Conservation (phyloP, 140 eudicot species). For the Stevia rebaudiana region DNA sequence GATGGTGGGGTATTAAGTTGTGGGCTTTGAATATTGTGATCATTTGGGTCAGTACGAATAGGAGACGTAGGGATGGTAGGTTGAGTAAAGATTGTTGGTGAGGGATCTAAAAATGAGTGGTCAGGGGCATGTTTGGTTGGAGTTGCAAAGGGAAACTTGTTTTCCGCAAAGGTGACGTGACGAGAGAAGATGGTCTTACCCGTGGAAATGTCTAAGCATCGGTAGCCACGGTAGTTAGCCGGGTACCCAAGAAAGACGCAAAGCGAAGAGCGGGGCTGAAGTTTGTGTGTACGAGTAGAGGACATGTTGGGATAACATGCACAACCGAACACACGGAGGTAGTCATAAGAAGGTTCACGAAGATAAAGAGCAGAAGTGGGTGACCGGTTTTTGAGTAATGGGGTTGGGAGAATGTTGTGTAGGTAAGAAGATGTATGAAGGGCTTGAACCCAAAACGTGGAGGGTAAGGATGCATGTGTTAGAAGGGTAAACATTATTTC, state of each 20-base stretch:
- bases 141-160: background rate
- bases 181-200: background rate
- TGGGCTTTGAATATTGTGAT: no score
- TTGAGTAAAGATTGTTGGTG: background rate
- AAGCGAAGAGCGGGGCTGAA: background rate
- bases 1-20: background rate
- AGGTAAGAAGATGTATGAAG: background rate
- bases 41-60: background rate
- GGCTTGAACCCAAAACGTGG: background rate
- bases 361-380: background rate
- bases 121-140: background rate
- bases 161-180: background rate
- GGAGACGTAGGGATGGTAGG: background rate
- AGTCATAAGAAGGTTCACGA: background rate
- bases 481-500: background rate
- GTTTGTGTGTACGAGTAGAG: background rate
- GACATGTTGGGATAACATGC: background rate
- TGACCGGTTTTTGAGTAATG: background rate
- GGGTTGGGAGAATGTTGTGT: background rate
- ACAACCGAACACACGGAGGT: background rate
- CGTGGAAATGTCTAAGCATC: background rate
- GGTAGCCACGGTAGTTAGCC: background rate
- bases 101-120: background rate
- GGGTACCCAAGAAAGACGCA: background rate
- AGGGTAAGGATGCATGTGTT: no score